Evolutionary conservation across 176 grass and related monocot genomes (phyloP), one percentile per base, ranked within the genome.

Genomic region (Oropetium thomaeum): DNA sequence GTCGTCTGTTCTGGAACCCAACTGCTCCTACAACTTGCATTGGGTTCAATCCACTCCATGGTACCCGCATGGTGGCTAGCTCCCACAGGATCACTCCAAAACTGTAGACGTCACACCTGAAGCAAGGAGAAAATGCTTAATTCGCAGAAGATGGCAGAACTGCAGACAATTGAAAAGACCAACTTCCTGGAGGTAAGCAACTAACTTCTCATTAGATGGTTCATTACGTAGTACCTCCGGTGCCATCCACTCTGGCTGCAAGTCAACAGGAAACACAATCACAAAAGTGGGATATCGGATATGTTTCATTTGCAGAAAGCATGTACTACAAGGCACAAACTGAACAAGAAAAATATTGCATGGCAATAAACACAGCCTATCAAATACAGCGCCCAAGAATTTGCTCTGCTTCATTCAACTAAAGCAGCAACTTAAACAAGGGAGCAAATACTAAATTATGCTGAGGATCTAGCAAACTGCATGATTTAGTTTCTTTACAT

Each of bases 31-130:
- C 91, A 61, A 99, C 96, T 90, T 99, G 96, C 96, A 95, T 99
- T 71, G 96, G 89, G 65, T 99, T 99, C 71, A 99, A 83, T 6
- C 91, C 91, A 19, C 91, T 90, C 96, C 96, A 99, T 70, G 96
- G 96, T 69, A 92, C 90, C 35, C 73, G 79, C 89, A 94, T 69
- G 26, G 91, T 99, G 77, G 96, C 89, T 72, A 99, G 63, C 78
- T 99, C 96, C 96, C 96, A 99, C 25, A 99, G 85, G 71, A 99
- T 99, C 77, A 99, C 87, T 77, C 96, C 96, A 79, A 99, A 99
- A 69, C 96, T 99, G 74, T 95, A 95, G 59, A 95, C 76, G n/a
- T 99, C 96, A 82, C 91, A 99, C 71, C 91, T 99, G 85, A 79
- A 53, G 67, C 74, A 41, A 82, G 37, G 2, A 22, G 30, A 42